Base-by-base conservation (phyloP, 495 filamentous ascomycete species). In the Hypoxylon perforatum region DNA sequence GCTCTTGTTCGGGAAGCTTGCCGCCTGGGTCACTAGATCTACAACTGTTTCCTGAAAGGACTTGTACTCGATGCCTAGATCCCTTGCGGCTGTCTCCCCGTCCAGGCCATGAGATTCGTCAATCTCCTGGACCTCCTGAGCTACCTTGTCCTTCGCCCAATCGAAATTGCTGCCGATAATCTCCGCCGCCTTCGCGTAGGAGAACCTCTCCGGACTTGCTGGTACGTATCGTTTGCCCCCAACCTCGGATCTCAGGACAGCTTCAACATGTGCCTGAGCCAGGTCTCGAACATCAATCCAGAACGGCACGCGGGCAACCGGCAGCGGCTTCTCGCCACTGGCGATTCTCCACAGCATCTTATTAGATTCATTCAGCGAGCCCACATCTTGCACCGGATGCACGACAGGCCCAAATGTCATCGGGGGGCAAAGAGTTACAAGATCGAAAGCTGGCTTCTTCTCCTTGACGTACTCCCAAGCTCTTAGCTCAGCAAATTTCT, bases 241-340 rank as follows among this genome's bases (percentile, higher is more conserved):
- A 0, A 68, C 78, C 28, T 72, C 77, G 0, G 65, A 63, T 12
- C 42, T 53, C 53, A 78, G 35, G 14, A 78, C 54, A 0, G 81
- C 80, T 25, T 76, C 67, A 33, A 82, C 75, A 73, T 84, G 80
- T 10, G 76, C 79, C 22, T 58, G 60, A 0, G 80, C 81, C 5
- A 83, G 61, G 63, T 83, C 81, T 1, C 81, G 67, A 3, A 75
- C 81, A 63, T 84, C 80, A 28, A 83, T 72, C 78, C 77, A 84
- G 7, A 76, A 76, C 0, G 76, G 74, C 0, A 82, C 75, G 0
- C 75, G 59, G 0, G 71, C 65, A 4, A 53, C 53, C 4, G 80
- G 79, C 6, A 81, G 42, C 10, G 76, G 67, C 18, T 69, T 55
- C 4, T 47, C 55, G 12, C 70, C 71, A 4, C 63, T 67, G 8